Evolutionary conservation across 495 filamentous ascomycete species (phyloP), one percentile per base, ranked within the genome.

Genomic region (Penicillium subrubescens): DNA sequence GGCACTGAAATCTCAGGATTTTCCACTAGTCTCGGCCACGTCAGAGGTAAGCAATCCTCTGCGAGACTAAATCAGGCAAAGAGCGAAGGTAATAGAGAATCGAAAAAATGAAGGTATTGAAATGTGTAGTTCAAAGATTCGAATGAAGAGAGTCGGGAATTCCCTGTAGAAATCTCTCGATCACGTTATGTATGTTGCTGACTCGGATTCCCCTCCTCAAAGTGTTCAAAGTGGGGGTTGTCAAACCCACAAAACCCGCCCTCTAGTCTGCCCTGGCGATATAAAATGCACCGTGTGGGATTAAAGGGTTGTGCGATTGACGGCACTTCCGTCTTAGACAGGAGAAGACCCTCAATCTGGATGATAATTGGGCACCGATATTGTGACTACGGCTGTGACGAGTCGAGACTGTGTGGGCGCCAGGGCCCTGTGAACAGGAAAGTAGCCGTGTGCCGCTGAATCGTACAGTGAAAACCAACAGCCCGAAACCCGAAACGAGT

Each of bases 261-360:
- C 62, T 62, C 15, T 51, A 53, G 35, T 43, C 58, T 55, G 60
- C 48, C 54, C 57, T 44, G 64, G 59, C 67, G 64, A 67, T 72
- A 63, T 67, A 67, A 57, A 67, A 67, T 55, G 59, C 64, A 60
- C 43, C 60, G 63, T 67, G 63, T 60, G 66, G 59, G 60, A 73
- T 75, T 65, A 69, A 73, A 68, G 64, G 60, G 66, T 66, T 69
- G 67, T 67, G 63, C 69, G 67, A 71, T 75, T 67, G 64, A 79
- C 73, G 62, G 70, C 66, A 53, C 67, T 43, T 43, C 71, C 69
- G 61, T 66, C 61, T 65, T 60, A 63, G 67, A 62, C 41, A 60
- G 58, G 52, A 62, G 59, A 68, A 58, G 23, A 62, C 67, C 68
- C 68, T 61, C 63, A 12, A 14, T 56, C 46, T 33, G 54, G 23